Base-by-base conservation (phyloP, 2,329 filamentous ascomycete genomes). In the Fusarium floridanum region DNA sequence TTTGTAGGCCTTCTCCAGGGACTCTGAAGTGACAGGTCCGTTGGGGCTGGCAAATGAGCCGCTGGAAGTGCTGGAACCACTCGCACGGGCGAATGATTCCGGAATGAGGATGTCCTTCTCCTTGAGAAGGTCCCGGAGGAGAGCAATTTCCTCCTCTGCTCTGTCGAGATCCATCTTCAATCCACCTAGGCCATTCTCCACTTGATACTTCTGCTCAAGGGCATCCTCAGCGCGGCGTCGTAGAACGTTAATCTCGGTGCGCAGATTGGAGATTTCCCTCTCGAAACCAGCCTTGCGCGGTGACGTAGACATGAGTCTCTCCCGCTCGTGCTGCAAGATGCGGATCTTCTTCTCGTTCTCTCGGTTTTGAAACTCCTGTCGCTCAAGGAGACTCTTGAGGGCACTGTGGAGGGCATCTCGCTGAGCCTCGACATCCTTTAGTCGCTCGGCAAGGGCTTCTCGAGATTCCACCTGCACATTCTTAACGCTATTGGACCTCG, bases 111-210 rank as follows among this genome's bases (percentile, higher is more conserved):
- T 95, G 79, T 98, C 95, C 76, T 95, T 93, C 81, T 97, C 94
- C 70, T 92, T 87, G 22, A 98, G 88, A 29, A 98, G 86, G 36
- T 87, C 89, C 50, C 94, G 91, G 45, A 99, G 88, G n/a, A 94
- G 94, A 45, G 90, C 87, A 34, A 97, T 97, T 84, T 99, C 97
- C 81, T 97, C 94, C 82, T 98, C 95, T 29, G 97, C 95, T 72
- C 95, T 94, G 83, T 98, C 97, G 48, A 99, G 90, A 80, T 98
- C 96, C 93, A 98, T 98, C 85, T 98, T 97, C 66, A 98, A 85
- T 65, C 95, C 95, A 62, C 91, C 89, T 2, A 98, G 86, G 20
- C 95, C 95, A 84, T 97, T 97, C 84, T 98, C 96, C 71, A 95
- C 96, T 81, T 97, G 93, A 92, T 94, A 98, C 83, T 98, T 98